phyloP scores from a whole-genome alignment of 2,329 filamentous ascomycete species.

The Dactylellina parvicollis region DNA sequence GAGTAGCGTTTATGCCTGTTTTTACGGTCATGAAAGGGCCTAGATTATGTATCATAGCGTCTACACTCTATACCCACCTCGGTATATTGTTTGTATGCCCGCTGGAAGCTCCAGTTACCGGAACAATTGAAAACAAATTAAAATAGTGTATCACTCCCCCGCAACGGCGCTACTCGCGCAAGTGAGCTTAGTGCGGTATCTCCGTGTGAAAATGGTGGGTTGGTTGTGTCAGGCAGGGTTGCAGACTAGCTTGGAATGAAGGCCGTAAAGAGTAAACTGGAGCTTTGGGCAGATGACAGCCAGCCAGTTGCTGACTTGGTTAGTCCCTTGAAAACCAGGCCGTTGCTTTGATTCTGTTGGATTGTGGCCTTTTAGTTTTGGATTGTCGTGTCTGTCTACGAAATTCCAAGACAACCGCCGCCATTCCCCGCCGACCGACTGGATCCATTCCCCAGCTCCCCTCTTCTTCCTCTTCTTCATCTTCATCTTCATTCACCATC shows the following conservation, averaged over 20 bases:
- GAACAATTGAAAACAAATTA: background rate
- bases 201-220: conserved; percentile 1
- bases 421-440: conserved; percentile 14
- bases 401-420: background rate
- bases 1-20: conserved; percentile 4
- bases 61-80: background rate
- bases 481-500: background rate
- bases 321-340: no score
- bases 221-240: background rate
- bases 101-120: background rate
- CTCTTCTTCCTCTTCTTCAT: background rate
- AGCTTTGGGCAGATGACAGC: no score
- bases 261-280: conserved; percentile 1
- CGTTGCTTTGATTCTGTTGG: no score
- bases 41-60: conserved; percentile 41
- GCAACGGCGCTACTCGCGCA: no score
- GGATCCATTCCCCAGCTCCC: background rate
- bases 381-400: conserved; percentile 8
- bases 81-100: background rate
- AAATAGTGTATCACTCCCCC: no score
- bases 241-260: no score
- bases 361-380: no score
- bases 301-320: no score
- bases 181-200: no score
- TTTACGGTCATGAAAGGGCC: background rate